Conservation (phyloP, 352 stramenopile genomes). For the Phytophthora hybrid region DNA sequence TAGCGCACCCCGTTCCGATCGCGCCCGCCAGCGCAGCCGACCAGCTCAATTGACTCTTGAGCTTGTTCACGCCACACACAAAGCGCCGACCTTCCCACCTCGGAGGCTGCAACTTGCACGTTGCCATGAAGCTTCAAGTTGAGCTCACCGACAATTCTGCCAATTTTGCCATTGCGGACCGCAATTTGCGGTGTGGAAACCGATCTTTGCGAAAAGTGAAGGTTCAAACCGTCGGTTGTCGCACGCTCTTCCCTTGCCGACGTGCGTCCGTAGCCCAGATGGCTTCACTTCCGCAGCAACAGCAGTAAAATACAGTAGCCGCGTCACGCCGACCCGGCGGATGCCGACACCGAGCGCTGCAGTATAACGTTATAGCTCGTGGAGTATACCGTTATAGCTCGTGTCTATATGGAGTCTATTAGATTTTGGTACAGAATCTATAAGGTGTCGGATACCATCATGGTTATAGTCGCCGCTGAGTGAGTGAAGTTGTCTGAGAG, state of each 20-base stretch:
- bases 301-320: background rate
- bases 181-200: slow-evolving; percentile 10
- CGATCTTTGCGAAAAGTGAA: slow-evolving; percentile 38
- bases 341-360: slow-evolving; percentile 17
- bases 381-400: too few species aligned
- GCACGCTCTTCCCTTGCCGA: background rate
- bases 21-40: slow-evolving; percentile 31
- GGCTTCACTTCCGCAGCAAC: slow-evolving; percentile 20
- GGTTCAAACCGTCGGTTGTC: slow-evolving; percentile 14
- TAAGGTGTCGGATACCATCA: slow-evolving; percentile 15
- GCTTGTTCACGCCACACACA: slow-evolving; percentile 22
- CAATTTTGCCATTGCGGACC: background rate
- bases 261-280: slow-evolving; percentile 11
- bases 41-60: background rate
- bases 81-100: background rate
- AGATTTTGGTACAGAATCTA: slow-evolving; percentile 34
- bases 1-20: slow-evolving; percentile 27
- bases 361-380: slow-evolving; percentile 6
- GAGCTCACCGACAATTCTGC: too few species aligned
- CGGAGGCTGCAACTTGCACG: too few species aligned
- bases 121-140: too few species aligned
- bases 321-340: slow-evolving; percentile 6
- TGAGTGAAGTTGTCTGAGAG: slow-evolving; percentile 5
- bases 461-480: background rate
- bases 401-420: slow-evolving; percentile 23